Percentiles rank a stretch among this genome's conserved stretches.
Evolutionary conservation across 2,329 filamentous ascomycete species (phyloP).

Genomic region (Penicillium olsonii): DNA sequence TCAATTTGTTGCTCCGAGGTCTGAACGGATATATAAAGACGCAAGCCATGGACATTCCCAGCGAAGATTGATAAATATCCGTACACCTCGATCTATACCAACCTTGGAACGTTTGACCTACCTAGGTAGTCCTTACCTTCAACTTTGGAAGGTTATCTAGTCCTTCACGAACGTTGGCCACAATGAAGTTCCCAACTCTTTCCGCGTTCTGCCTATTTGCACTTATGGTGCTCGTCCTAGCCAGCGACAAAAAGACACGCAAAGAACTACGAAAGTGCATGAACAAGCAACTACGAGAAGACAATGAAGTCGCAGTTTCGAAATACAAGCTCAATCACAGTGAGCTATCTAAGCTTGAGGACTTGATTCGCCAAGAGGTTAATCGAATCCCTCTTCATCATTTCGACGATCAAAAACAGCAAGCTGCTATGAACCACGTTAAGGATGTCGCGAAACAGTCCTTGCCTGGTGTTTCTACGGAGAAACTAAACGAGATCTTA

Average conservation of each 20-base stretch:
- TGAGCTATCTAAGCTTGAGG: neutral
- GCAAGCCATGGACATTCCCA: too few relatives aligned
- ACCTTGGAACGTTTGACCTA: too few relatives aligned
- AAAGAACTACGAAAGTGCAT: neutral
- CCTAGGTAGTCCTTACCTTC: too few relatives aligned
- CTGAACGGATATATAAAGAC: too few relatives aligned
- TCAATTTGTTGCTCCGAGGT: too few relatives aligned
- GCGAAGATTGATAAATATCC: too few relatives aligned
- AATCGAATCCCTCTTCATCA: neutral
- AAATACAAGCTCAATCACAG: neutral
- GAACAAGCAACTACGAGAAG: neutral
- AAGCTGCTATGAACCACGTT: neutral
- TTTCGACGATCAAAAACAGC: neutral
- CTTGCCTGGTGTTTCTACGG: neutral
- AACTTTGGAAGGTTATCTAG: too few relatives aligned
- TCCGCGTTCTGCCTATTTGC: neutral
- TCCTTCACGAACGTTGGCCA: too few relatives aligned
- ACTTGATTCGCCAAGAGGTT: neutral
- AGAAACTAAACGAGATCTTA: neutral
- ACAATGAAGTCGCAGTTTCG: neutral
- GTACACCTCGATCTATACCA: too few relatives aligned
- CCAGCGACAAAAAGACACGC: neutral
- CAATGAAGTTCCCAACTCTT: neutral
- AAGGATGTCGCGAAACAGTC: neutral
- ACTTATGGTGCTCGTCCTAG: neutral